Evolutionary conservation across 345 rosid species (phyloP), one percentile per base, ranked within the genome.

Genomic region (Streptanthus diversifolius): DNA sequence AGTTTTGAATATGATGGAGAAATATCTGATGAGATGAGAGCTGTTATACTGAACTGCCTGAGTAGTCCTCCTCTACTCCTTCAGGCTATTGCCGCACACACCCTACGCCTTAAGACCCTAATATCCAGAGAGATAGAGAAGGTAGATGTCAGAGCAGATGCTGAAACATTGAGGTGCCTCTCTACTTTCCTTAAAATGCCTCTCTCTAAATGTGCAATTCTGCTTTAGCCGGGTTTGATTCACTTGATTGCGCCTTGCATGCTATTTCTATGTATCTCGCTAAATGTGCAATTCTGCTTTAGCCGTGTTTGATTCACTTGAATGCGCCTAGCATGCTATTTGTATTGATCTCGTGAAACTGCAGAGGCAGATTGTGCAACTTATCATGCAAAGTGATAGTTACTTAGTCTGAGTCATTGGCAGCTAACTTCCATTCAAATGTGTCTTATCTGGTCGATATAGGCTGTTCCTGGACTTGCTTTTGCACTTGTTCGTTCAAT

Each of bases 71-170:
- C 87, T 58, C 87, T 79, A 14, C 68, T 92, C 75, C 98, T 92
- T 70, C 88, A 79, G 74, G 89, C 91, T 44, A 81, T 92, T 72
- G 78, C 92, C 51, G 77, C 83, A 37, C 83, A 90, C 65, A 82
- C 92, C 18, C 76, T 78, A 60, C 80, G 90, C 60, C 80, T 90
- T 68, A 86, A 82, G 81, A 82, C 82, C 39, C 18, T 86, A 61
- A 81, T 92, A 70, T 78, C 84, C 56, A 82, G 83, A 80, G 93
- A 92, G 81, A 92, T 79, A 48, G 98, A 89, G 69, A 86, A 85
- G 74, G 81, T 84, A 59, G 92, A 92, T 79, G 90, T 86, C 60
- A 86, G 88, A 84, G 96, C 87, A 72, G 98, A 92, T 84, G 98
- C 93, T 58, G 89, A 92, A 83, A 82, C 79, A 66, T 74, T 89